These are phyloP conservation scores for Ceratocystis eucalypticola DNA, from an alignment of 2,329 filamentous ascomycete genomes.

Conservation along the genomic window DNA sequence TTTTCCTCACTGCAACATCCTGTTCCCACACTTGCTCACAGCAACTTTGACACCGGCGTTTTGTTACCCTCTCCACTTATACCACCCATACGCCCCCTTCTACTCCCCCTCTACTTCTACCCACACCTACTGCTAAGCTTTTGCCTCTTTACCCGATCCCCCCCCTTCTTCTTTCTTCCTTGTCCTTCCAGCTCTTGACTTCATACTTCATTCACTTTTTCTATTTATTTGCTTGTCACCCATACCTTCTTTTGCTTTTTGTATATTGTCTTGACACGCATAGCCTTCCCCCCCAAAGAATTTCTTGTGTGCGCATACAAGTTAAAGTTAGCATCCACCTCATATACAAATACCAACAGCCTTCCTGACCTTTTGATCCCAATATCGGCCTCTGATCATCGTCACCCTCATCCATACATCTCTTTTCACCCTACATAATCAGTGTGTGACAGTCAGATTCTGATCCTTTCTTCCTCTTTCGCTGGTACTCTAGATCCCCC, in stretches of 20 bases:
- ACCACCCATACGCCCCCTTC: background rate
- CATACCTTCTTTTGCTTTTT: background rate
- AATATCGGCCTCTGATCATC: background rate
- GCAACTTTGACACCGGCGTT: background rate
- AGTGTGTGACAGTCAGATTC: background rate
- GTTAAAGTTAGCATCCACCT: background rate
- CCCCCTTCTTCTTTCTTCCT: background rate
- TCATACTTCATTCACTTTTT: background rate
- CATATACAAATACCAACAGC: background rate
- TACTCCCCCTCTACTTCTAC: background rate
- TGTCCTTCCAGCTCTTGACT: background rate
- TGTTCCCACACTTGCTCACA: background rate
- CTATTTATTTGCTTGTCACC: background rate
- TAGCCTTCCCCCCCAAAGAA: background rate
- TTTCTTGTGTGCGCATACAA: background rate
- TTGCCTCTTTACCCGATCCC: background rate
- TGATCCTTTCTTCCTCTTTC: background rate
- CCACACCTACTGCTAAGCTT: background rate
- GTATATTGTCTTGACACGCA: background rate
- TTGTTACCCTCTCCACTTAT: slow-evolving; percentile 8
- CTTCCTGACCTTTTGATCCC: background rate
- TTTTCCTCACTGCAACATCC: background rate
- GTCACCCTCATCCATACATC: background rate
- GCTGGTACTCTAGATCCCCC: background rate
- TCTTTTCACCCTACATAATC: background rate